Percentiles rank a stretch among this genome's conserved stretches.
Conservation (phyloP, 2,329 filamentous ascomycete genomes). For the Apiospora phragmitis region DNA sequence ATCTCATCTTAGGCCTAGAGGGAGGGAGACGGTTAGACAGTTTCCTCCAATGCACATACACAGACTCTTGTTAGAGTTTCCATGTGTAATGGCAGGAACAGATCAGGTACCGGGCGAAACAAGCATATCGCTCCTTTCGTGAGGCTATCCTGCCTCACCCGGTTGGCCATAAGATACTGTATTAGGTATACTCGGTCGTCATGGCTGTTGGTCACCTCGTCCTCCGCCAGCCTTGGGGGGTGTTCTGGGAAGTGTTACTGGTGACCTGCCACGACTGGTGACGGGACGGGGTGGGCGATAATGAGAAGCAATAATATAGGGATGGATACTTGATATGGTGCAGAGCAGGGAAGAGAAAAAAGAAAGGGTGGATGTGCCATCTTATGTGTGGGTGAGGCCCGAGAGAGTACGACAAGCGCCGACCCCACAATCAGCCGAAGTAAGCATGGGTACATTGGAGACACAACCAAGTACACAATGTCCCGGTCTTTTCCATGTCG, state of each 20-base stretch:
- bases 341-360: constrained; percentile 1
- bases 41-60: background rate
- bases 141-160: constrained; percentile 5
- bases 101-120: constrained; percentile 7
- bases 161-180: background rate
- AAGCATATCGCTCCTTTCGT: constrained; percentile 10
- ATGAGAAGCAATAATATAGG: background rate
- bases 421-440: constrained; percentile 10
- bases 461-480: constrained; percentile 1
- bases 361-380: constrained; percentile 13
- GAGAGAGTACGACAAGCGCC: constrained; percentile 8
- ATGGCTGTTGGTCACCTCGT: background rate
- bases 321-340: background rate
- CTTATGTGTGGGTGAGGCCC: constrained; percentile 12
- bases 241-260: background rate
- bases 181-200: background rate
- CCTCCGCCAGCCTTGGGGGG: background rate
- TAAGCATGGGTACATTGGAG: constrained; percentile 9
- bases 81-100: constrained; percentile 5
- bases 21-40: background rate
- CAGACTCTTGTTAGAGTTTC: constrained; percentile 1
- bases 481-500: constrained; percentile 8
- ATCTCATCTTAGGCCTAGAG: constrained; percentile 8
- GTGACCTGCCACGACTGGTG: background rate
- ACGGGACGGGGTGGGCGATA: background rate